Evolutionary conservation across 805 yeast species (phyloP).

Genomic region (Nakazawaea ambrosiae): DNA sequence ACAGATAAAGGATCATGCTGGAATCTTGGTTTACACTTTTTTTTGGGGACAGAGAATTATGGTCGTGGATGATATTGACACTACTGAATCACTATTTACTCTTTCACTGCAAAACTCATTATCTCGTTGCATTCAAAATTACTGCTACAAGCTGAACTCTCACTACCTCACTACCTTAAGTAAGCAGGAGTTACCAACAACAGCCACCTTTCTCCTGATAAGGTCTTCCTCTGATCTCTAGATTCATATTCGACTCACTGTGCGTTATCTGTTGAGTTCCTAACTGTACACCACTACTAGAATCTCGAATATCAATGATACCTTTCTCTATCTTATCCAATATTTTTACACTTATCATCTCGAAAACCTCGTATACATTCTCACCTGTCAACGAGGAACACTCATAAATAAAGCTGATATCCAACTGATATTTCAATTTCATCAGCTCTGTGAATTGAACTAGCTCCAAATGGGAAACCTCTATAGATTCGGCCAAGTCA

Average conservation of each 20-base stretch:
- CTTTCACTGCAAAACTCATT: no score
- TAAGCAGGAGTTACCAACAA: not conserved
- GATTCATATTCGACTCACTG: slow-evolving; percentile 7
- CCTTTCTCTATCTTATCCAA: slow-evolving; percentile 42
- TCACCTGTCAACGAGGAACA: slow-evolving; percentile 32
- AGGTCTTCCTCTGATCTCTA: not conserved
- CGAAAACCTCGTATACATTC: slow-evolving; percentile 34
- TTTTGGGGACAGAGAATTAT: no score
- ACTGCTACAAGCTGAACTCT: no score
- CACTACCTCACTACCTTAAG: no score
- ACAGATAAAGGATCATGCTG: no score
- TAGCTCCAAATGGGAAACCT: not conserved
- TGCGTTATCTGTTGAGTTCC: slow-evolving; percentile 5
- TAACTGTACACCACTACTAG: slow-evolving; percentile 9
- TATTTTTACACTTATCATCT: slow-evolving; percentile 30
- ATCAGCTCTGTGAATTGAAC: slow-evolving; percentile 8
- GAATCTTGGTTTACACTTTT: no score
- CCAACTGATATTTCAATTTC: slow-evolving; percentile 14
- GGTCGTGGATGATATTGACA: no score
- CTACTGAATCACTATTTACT: no score
- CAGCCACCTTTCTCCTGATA: not conserved
- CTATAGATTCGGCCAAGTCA: slow-evolving; percentile 16
- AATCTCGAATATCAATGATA: slow-evolving; percentile 5
- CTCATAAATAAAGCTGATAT: slow-evolving; percentile 23
- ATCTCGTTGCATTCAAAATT: no score